phyloP scores from a whole-genome alignment of 2,329 filamentous ascomycete genomes.

The Penicillium freii region DNA sequence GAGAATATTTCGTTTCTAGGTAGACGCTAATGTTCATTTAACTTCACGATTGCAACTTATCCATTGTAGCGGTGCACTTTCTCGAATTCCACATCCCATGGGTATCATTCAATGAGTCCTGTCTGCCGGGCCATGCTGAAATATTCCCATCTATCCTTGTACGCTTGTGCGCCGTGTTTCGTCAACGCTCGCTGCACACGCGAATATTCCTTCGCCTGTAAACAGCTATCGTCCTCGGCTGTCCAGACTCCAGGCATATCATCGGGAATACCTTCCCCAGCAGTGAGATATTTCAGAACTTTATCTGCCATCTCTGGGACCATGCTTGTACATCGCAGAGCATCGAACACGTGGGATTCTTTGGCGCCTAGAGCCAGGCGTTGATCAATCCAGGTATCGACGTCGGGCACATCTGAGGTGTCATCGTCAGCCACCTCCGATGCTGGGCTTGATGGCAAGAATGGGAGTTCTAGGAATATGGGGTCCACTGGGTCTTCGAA shows the following conservation, averaged over 20 bases:
- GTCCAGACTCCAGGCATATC: conserved; percentile 50
- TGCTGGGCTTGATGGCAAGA: conserved; percentile 25
- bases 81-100: neutral
- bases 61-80: neutral
- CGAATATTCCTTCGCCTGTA: conserved; percentile 36
- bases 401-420: conserved; percentile 18
- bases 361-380: conserved; percentile 32
- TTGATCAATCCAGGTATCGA: conserved; percentile 43
- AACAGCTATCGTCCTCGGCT: conserved; percentile 42
- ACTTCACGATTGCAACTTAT: neutral
- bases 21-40: conserved; percentile 4
- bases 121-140: conserved; percentile 30
- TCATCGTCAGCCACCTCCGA: conserved; percentile 20
- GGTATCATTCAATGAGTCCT: conserved; percentile 15
- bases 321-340: conserved; percentile 44
- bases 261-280: conserved; percentile 38
- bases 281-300: conserved; percentile 33
- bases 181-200: conserved; percentile 36
- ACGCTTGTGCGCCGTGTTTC: conserved; percentile 46
- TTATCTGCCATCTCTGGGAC: conserved; percentile 38
- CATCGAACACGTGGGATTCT: conserved; percentile 33
- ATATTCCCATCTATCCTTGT: conserved; percentile 40
- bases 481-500: conserved; percentile 16
- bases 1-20: conserved; percentile 2
- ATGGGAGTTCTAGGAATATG: conserved; percentile 33